These are phyloP conservation scores for Fusarium duplospermum DNA, from an alignment of 2,329 filamentous ascomycete genomes.

Conservation along the genomic window DNA sequence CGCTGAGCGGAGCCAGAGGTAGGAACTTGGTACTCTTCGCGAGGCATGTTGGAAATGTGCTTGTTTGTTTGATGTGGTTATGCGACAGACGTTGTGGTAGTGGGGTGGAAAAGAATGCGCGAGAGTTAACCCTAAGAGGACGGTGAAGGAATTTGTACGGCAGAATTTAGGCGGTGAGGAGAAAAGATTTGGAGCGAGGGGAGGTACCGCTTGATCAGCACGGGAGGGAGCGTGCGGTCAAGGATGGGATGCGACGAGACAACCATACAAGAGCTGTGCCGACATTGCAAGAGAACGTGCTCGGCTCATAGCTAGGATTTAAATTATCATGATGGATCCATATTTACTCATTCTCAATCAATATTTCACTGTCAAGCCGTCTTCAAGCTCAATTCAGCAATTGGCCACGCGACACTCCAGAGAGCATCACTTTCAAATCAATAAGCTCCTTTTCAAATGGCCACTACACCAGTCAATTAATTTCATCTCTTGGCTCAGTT, in stretches of 20 bases:
- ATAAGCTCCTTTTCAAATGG: neutral
- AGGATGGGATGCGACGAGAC: neutral
- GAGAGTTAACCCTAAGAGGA: conserved; percentile 26
- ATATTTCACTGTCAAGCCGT: neutral
- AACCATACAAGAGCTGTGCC: neutral
- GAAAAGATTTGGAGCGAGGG: neutral
- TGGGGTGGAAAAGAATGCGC: conserved; percentile 26
- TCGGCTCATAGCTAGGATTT: neutral
- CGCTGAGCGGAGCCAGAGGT: conserved; percentile 61
- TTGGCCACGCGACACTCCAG: neutral
- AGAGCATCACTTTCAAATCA: neutral
- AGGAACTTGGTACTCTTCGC: conserved; percentile 83
- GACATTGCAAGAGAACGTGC: neutral
- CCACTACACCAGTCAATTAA: no score
- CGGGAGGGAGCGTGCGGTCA: neutral
- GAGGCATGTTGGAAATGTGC: conserved; percentile 63
- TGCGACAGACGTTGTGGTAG: conserved; percentile 2
- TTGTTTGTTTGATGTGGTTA: neutral
- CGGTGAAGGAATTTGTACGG: conserved; percentile 41
- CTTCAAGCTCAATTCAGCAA: neutral
- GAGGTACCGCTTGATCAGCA: conserved; percentile 10
- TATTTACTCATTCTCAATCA: neutral
- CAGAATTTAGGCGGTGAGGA: conserved; percentile 43
- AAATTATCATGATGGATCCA: neutral
- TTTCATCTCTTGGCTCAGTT: neutral